phyloP scores from a whole-genome alignment of 2,329 filamentous ascomycete species.

The Fusarium foetens region DNA sequence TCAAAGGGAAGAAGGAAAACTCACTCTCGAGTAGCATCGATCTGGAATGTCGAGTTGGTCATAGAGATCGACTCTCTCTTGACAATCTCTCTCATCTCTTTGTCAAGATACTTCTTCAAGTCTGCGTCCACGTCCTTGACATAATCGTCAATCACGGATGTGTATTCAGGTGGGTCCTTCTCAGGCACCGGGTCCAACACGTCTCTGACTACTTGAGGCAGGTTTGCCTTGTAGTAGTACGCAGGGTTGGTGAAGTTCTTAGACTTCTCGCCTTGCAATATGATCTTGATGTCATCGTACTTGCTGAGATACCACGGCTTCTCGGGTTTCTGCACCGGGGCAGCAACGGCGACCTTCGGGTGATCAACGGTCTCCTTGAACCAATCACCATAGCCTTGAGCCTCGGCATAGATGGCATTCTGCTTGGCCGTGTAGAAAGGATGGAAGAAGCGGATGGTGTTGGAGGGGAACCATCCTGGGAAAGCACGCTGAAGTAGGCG shows the following conservation, averaged over 20 bases:
- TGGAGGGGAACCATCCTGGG: constrained; percentile 34
- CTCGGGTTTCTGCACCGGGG: neutral
- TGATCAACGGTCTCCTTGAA: neutral
- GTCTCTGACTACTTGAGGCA: neutral
- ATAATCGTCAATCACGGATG: neutral
- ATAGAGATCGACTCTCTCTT: constrained; percentile 1
- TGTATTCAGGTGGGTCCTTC: accelerated
- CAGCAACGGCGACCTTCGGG: neutral
- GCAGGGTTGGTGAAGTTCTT: constrained; percentile 4
- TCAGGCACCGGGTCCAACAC: neutral
- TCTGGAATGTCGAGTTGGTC: constrained; percentile 14
- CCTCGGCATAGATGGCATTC: constrained; percentile 21
- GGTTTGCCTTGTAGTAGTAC: neutral
- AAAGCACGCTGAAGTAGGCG: constrained; percentile 35
- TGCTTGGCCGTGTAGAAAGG: constrained; percentile 36
- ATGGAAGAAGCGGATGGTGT: constrained; percentile 39
- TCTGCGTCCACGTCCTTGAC: neutral
- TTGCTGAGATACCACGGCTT: neutral
- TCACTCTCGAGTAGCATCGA: constrained; percentile 33
- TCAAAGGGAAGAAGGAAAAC: neutral
- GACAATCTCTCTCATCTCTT: neutral
- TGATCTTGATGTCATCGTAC: neutral
- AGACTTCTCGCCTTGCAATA: neutral
- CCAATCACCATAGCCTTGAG: constrained; percentile 18
- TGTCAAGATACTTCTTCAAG: neutral